Percentiles rank a stretch among this genome's conserved stretches.
These are phyloP conservation scores for Macrophomina pseudophaseolina DNA, from an alignment of 2,329 filamentous ascomycete species.

Conservation along the genomic window DNA sequence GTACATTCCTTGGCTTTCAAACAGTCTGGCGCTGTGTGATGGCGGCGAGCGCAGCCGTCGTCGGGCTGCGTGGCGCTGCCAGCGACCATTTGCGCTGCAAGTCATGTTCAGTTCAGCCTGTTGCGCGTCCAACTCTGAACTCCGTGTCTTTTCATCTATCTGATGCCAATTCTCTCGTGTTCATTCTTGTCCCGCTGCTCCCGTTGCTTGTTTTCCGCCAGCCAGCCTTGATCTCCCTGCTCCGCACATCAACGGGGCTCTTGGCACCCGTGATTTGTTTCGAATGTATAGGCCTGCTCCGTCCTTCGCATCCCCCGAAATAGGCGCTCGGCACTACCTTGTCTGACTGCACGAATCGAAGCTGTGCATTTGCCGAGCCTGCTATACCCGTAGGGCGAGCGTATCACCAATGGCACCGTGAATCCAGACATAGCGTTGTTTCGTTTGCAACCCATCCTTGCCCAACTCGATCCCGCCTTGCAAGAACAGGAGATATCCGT, in stretches of 20 bases:
- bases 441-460: slow-evolving; percentile 14
- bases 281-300: slow-evolving; percentile 16
- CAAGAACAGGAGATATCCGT: slow-evolving; percentile 6
- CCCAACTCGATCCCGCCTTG: not conserved
- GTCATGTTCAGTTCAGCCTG: not conserved
- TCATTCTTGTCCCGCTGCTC: slow-evolving; percentile 5
- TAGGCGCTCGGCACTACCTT: slow-evolving; percentile 1
- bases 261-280: slow-evolving; percentile 20
- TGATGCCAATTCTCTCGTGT: not conserved
- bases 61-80: not conserved
- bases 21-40: not conserved
- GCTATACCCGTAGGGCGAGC: not conserved
- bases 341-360: not conserved
- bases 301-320: not conserved
- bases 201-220: slow-evolving; percentile 1
- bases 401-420: not conserved
- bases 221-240: not conserved
- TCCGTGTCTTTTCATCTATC: not conserved
- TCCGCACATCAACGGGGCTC: slow-evolving; percentile 18
- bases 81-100: not conserved
- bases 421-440: slow-evolving; percentile 18
- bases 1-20: not conserved
- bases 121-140: not conserved
- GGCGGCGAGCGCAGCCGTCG: not conserved
- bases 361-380: slow-evolving; percentile 5